Base-by-base conservation (phyloP, 345 rosid genomes). In the Turnera subulata region DNA sequence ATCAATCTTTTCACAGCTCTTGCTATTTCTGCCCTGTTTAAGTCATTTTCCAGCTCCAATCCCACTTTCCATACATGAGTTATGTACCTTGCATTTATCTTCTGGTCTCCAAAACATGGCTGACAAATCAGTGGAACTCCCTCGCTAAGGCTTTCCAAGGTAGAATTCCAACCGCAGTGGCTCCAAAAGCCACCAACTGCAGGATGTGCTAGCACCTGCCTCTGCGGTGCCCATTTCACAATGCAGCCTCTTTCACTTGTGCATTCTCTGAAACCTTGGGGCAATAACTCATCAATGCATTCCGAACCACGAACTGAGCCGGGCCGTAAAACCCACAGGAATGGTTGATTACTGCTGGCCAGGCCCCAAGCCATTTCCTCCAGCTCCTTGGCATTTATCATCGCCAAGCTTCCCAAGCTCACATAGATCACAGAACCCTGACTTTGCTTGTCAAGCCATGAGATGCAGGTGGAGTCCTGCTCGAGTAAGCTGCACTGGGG, bases 161-260 rank as follows among this genome's bases (percentile, higher is more conserved):
- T n/a, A n/a, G n/a, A n/a, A n/a, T n/a, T 71, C 73, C 73, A 71
- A 1, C 76, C 76, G 5, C 70, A 64, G 37, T 71, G 76, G 44
- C 61, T 71, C 68, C 68, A 76, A 50, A 67, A 71, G 45, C 71
- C 73, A 37, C 71, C 71, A 2, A 56, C 58, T 4, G 80, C 64
- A 17, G 17, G 50, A 21, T 71, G 74, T 16, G 51, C 68, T 39
- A 76, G 20, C 38, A 68, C 71, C 44, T 67, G 56, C 57, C 24
- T 61, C 32, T 71, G 76, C 1, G 74, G 69, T 24, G 69, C 73
- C 74, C 74, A 76, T 57, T 76, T 60, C 40, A 68, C 62, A 22
- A 76, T 58, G 55, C 57, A 53, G 32, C 66, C 71, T 52, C 59
- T 61, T 40, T 68, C 63, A n/a, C 38, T 61, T 4, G 68, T 19